A percentile compares a stretch with the other conserved stretches of the same genome.
phyloP scores from a whole-genome alignment of 345 rosid species.

The Citrus australasica region DNA sequence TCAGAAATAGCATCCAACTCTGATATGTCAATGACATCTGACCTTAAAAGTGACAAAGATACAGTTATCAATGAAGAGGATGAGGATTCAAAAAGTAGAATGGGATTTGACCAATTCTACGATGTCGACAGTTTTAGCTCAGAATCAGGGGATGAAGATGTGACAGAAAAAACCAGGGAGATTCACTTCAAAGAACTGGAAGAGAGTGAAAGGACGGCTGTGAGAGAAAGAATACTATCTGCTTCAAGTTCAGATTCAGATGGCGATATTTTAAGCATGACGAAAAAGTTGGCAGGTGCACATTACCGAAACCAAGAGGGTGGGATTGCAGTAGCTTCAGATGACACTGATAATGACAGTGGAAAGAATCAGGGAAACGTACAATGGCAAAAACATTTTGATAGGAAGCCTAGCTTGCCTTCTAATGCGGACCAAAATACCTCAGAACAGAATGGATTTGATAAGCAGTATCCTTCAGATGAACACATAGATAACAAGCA shows the following conservation, averaged over 20 bases:
- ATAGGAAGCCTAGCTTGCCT: background rate
- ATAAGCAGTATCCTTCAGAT: slow-evolving; percentile 5
- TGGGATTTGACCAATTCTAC: slow-evolving; percentile 8
- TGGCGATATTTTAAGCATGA: background rate
- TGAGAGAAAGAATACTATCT: background rate
- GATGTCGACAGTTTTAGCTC: background rate
- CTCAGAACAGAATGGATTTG: background rate
- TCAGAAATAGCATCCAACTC: background rate
- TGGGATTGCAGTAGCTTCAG: background rate
- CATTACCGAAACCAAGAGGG: background rate
- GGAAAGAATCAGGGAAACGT: background rate
- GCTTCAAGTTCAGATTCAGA: slow-evolving; percentile 16
- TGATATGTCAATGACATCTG: slow-evolving; percentile 2
- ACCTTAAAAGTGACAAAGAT: background rate
- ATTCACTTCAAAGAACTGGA: slow-evolving; percentile 1
- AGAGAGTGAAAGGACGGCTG: background rate
- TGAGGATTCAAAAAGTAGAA: background rate
- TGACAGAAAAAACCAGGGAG: background rate
- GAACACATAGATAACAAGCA: slow-evolving; percentile 1
- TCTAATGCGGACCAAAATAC: background rate
- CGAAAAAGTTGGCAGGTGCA: background rate
- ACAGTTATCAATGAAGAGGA: background rate
- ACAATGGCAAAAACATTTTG: background rate
- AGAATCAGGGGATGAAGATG: slow-evolving; percentile 18
- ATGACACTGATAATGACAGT: background rate